Base-by-base conservation (phyloP, 108 stramenopile genomes). In the Mediolabrus comicus region DNA sequence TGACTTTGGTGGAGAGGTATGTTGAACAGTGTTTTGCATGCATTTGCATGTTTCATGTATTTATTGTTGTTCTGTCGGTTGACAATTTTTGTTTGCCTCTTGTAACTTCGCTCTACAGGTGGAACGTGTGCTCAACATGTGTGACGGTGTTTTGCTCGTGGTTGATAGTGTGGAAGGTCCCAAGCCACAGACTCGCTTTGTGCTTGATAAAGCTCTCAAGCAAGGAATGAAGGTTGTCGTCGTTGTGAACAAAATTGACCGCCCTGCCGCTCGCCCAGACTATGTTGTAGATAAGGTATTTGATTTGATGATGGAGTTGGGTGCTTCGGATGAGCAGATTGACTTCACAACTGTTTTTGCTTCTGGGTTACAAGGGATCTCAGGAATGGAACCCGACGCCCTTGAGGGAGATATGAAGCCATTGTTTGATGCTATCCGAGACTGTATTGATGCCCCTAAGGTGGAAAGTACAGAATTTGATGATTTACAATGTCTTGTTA, bases 211-310 rank as follows among this genome's bases (percentile, higher is more conserved):
- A 91, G 99, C 99, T 0, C 84, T 99, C 41, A 67, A 81, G 63
- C 83, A 89, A 36, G 97, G 96, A 19, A 85, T 98, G 80, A 82
- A 90, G 69, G 97, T 96, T 0, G 64, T 99, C 16, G 96, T 99
- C 32, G 98, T 99, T 32, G 94, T 99, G 56, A 99, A 99, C 90
- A 99, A 99, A 84, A 96, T 98, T 70, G 98, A 99, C 80, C 97
- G 98, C 24, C 97, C 96, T 24, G 82, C 96, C 3, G 98, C 98
- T 1, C 84, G 98, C 22, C 97, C 97, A 14, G 98, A 97, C 10
- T 98, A 98, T 56, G 99, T 98, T 25, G 94, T 98, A 31, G 97
- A 99, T 83, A 96, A 94, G 71, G 93, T 95, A 16, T 98, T 99
- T 73, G 99, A 99, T 71, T 84, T 99, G 27, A 97, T 99, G 81